These are phyloP conservation scores for Citeromyces hawaiiensis DNA, from an alignment of 1,139 yeast species.

Conservation along the genomic window DNA sequence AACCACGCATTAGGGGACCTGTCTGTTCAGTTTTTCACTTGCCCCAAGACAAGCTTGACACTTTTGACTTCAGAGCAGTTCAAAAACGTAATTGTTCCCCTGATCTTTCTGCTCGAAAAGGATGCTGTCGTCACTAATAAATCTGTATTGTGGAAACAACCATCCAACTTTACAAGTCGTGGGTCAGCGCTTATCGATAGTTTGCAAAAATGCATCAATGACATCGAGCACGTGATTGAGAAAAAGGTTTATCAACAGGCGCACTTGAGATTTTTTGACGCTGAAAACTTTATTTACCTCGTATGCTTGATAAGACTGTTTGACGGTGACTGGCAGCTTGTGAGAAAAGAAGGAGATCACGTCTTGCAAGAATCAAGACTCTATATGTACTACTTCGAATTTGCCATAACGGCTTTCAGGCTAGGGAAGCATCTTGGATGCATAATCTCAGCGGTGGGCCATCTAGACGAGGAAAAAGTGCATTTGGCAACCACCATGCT, in stretches of 20 bases:
- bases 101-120: slow-evolving; percentile 30
- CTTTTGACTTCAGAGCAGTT: slow-evolving; percentile 25
- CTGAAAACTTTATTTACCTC: slow-evolving; percentile 23
- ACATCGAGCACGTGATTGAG: slow-evolving; percentile 5
- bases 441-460: slow-evolving; percentile 10
- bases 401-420: slow-evolving; percentile 31
- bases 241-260: slow-evolving; percentile 2
- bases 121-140: slow-evolving; percentile 1
- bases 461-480: slow-evolving; percentile 10
- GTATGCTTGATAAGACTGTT: slow-evolving; percentile 31
- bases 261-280: slow-evolving; percentile 12
- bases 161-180: not conserved
- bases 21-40: slow-evolving; percentile 49
- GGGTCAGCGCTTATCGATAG: not conserved
- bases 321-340: slow-evolving; percentile 43
- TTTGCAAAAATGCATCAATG: slow-evolving; percentile 3
- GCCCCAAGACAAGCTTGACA: slow-evolving; percentile 39
- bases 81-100: slow-evolving; percentile 31
- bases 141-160: slow-evolving; percentile 1
- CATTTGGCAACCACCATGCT: slow-evolving; percentile 10
- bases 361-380: slow-evolving; percentile 41
- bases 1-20: slow-evolving; percentile 39
- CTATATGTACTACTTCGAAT: slow-evolving; percentile 33
- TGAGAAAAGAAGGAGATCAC: slow-evolving; percentile 55
- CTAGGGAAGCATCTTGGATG: slow-evolving; percentile 31